Percentiles rank a stretch among this genome's conserved stretches.
Conservation (phyloP, 495 filamentous ascomycete genomes). For the Hypoxylon fragiforme region DNA sequence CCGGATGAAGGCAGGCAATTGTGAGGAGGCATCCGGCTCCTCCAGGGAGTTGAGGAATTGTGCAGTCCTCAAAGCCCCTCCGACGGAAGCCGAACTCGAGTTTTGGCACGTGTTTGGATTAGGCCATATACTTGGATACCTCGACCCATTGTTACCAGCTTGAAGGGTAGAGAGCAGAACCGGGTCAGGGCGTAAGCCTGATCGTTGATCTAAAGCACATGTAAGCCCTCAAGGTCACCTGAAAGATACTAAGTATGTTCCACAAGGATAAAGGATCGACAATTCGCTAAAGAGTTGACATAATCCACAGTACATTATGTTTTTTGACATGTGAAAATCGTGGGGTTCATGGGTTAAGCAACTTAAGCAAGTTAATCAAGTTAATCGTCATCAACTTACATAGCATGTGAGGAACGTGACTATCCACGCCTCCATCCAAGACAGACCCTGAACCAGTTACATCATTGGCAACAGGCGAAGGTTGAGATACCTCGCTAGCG, state of each 20-base stretch:
- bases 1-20: conserved; percentile 72
- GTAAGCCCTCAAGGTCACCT: conserved; percentile 31
- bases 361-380: too few relatives aligned
- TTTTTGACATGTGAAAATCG: conserved; percentile 35
- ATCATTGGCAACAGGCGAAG: conserved; percentile 35
- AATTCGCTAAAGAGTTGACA: conserved; percentile 14
- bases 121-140: conserved; percentile 40
- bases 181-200: conserved; percentile 34
- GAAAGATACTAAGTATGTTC: conserved; percentile 9
- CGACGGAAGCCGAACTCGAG: conserved; percentile 16
- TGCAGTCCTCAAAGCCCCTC: conserved; percentile 24
- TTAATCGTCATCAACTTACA: conserved; percentile 54
- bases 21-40: conserved; percentile 33
- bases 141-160: conserved; percentile 35
- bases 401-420: conserved; percentile 64
- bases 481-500: conserved; percentile 38
- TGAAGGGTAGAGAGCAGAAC: conserved; percentile 33
- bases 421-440: conserved; percentile 31
- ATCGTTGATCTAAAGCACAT: conserved; percentile 43
- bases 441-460: conserved; percentile 33
- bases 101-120: conserved; percentile 31
- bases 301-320: too few relatives aligned
- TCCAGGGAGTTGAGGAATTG: conserved; percentile 41
- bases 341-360: too few relatives aligned
- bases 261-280: conserved; percentile 11